Base-by-base conservation (phyloP, 352 stramenopile genomes). In the Globisporangium viniferum region DNA sequence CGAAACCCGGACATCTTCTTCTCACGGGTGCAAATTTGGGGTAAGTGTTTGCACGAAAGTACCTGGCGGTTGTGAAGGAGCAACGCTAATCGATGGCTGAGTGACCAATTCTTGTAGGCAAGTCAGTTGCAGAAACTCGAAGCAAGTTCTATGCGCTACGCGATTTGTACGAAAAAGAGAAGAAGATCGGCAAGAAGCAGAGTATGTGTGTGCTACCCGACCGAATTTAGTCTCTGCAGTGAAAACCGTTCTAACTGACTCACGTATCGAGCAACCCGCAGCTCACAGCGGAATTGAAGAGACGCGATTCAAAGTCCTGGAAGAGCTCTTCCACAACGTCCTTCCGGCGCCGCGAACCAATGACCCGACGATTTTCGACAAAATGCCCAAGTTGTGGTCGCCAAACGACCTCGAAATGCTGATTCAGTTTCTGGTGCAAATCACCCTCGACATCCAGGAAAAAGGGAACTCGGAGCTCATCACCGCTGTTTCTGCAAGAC, bases 101-200 rank as follows among this genome's bases (percentile, higher is more conserved):
- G 29, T 63, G 24, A 10, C n/a, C 44, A 22, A 5, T 58, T 27
- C 54, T 27, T 57, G 15, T 22, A 89, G 81, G 79, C 22, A 91
- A 89, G 67, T 86, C 78, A 9, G 73, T 91, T 18, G 74, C 71
- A 6, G 81, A 94, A 29, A 79, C 82, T 3, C 80, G 77, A 44
- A 77, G 55, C 64, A 94, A 94, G 70, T 93, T 94, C 57, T 92
- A 92, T 63, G 70, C 81, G 46, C 70, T 92, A 29, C 81, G 82
- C 9, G 81, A 92, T 1, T 68, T 94, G 33, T 91, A 86, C 65
- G n/a, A 90, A 5, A 76, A 70, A 2, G 80, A 90, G 48, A 78
- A 80, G 20, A 72, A 75, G n/a, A 22, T 57, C 18, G 24, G 14
- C 35, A 61, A 24, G 22, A 60, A 29, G 5, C 33, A 49, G 20